Evolutionary conservation across 441 rosid genomes (phyloP).

Genomic region (Macaranga tanarius): DNA sequence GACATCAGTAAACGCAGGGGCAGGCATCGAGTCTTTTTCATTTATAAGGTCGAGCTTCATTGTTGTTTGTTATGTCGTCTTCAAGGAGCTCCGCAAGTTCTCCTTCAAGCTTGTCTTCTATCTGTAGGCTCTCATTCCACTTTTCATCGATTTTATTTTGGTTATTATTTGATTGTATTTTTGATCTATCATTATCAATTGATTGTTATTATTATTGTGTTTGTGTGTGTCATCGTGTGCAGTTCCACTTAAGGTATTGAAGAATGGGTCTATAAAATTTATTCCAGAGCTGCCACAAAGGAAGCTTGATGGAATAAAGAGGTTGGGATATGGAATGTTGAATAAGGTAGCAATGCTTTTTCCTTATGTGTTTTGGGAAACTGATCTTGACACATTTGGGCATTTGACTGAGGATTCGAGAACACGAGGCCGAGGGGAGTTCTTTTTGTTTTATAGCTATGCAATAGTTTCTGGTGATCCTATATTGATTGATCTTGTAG

Average conservation of each 20-base stretch:
- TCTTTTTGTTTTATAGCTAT: slow-evolving; percentile 91
- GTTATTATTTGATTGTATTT: background rate
- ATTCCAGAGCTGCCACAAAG: slow-evolving; percentile 89
- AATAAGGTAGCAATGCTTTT: slow-evolving; percentile 98
- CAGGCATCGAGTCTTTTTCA: slow-evolving; percentile 79
- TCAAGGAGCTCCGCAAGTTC: slow-evolving; percentile 90
- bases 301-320: slow-evolving; percentile 89
- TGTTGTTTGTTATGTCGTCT: slow-evolving; percentile 80
- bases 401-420: slow-evolving; percentile 77
- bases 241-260: slow-evolving; percentile 85
- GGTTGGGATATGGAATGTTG: slow-evolving; percentile 84
- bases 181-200: too few species aligned
- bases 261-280: slow-evolving; percentile 82
- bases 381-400: slow-evolving; percentile 88
- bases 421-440: slow-evolving; percentile 71
- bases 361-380: slow-evolving; percentile 82
- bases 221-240: too few species aligned
- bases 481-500: slow-evolving; percentile 81
- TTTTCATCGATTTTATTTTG: too few species aligned
- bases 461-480: slow-evolving; percentile 88
- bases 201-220: too few species aligned
- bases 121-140: too few species aligned
- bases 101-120: slow-evolving; percentile 97
- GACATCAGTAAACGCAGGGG: slow-evolving; percentile 58
- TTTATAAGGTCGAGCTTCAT: slow-evolving; percentile 85